Conservation (phyloP, 73 alveolate species). For the Strombidium stylifer region DNA sequence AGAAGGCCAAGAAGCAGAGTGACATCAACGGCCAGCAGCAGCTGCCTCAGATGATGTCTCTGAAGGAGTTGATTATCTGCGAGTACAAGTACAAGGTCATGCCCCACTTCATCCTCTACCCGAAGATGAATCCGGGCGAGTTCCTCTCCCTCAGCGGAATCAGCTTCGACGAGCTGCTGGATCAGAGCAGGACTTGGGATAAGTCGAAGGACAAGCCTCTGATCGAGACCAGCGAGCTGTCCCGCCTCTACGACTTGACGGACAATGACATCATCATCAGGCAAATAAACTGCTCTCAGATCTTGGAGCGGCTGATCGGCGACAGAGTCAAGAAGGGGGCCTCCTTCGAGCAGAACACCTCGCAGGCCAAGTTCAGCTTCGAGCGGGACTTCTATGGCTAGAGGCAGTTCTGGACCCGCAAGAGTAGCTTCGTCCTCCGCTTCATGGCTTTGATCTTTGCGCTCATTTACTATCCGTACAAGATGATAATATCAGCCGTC, state of each 20-base stretch:
- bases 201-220: neutral
- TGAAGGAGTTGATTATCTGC: constrained; percentile 28
- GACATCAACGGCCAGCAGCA: too few species aligned
- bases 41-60: too few species aligned
- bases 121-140: constrained; percentile 20
- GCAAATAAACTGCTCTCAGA: constrained; percentile 28
- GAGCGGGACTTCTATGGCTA: constrained; percentile 26
- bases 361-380: neutral
- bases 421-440: too few species aligned
- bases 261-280: constrained; percentile 31
- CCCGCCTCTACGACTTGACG: constrained; percentile 9
- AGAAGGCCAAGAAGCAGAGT: neutral
- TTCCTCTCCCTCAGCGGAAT: constrained; percentile 24
- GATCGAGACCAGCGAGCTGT: constrained; percentile 3
- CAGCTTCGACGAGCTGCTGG: constrained; percentile 22
- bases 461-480: neutral
- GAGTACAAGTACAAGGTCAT: constrained; percentile 41
- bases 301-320: constrained; percentile 11
- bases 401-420: constrained; percentile 7
- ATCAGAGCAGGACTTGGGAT: constrained; percentile 33
- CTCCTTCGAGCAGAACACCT: neutral
- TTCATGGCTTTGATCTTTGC: neutral
- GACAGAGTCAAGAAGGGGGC: neutral
- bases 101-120: constrained; percentile 39
- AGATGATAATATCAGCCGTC: neutral